A percentile compares a stretch with the other conserved stretches of the same genome.
phyloP scores from a whole-genome alignment of 495 filamentous ascomycete species.

The Saxophila tyrrhenica region DNA sequence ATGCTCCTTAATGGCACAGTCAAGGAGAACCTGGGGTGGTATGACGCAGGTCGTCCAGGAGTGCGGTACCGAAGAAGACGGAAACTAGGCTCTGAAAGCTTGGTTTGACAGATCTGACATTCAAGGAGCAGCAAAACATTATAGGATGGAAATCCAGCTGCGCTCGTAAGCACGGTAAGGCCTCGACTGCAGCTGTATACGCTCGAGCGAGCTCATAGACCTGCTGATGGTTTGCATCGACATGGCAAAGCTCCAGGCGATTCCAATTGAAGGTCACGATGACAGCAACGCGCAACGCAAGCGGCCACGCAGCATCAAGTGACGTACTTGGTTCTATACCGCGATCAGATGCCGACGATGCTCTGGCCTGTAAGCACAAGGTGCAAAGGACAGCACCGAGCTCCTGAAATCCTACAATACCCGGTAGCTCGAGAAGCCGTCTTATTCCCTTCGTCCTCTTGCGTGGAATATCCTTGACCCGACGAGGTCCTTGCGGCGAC shows the following conservation, averaged over 20 bases:
- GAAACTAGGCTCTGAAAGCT: slow-evolving; percentile 18
- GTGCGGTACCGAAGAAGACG: slow-evolving; percentile 22
- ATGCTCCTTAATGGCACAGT: slow-evolving; percentile 7
- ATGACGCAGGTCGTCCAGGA: slow-evolving; percentile 4
- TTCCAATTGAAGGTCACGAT: too few relatives aligned
- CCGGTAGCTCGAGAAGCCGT: neutral
- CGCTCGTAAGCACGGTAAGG: neutral
- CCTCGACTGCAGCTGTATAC: neutral
- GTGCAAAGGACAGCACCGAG: too few relatives aligned
- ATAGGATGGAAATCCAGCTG: slow-evolving; percentile 3
- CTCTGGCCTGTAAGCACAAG: too few relatives aligned
- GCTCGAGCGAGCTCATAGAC: neutral
- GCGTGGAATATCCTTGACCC: neutral
- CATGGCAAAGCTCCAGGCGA: neutral
- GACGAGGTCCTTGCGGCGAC: neutral
- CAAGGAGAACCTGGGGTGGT: slow-evolving; percentile 7
- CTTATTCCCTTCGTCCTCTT: too few relatives aligned
- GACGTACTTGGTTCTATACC: too few relatives aligned
- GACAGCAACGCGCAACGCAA: too few relatives aligned
- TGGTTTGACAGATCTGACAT: slow-evolving; percentile 20
- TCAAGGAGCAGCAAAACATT: slow-evolving; percentile 19
- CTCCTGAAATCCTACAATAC: too few relatives aligned
- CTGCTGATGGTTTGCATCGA: neutral
- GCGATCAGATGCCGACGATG: too few relatives aligned
- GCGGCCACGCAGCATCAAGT: too few relatives aligned